These are phyloP conservation scores for Gymnopus androsaceus DNA, from an alignment of 1,284 basidiomycete species.

Conservation along the genomic window DNA sequence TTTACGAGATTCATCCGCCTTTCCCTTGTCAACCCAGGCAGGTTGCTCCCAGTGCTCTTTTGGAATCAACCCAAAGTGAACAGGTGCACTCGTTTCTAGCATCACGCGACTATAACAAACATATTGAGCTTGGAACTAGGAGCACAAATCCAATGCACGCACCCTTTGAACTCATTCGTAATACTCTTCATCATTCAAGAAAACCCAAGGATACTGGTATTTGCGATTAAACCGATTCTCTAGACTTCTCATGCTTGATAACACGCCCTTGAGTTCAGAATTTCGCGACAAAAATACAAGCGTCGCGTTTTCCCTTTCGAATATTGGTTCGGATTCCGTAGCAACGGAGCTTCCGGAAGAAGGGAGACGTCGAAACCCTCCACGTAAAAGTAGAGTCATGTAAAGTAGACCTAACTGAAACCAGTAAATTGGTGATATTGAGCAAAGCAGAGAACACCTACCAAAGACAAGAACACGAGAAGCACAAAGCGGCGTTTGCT, in stretches of 20 bases:
- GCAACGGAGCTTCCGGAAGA: background rate
- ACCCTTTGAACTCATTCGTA: constrained; percentile 57
- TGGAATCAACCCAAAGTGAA: constrained; percentile 57
- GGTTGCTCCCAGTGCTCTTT: constrained; percentile 54
- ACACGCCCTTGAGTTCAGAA: constrained; percentile 51
- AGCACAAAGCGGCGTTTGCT: too few relatives aligned
- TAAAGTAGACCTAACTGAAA: background rate
- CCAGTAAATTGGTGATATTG: background rate
- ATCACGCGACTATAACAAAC: background rate
- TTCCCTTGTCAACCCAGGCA: constrained; percentile 62
- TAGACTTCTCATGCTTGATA: constrained; percentile 41
- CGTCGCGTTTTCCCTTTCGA: constrained; percentile 38
- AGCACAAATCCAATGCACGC: constrained; percentile 6
- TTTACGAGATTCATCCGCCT: constrained; percentile 50
- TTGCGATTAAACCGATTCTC: constrained; percentile 54
- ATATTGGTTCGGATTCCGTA: background rate
- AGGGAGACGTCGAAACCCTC: background rate
- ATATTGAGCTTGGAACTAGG: background rate
- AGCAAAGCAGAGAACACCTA: background rate
- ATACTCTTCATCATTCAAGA: constrained; percentile 64
- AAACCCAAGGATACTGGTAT: constrained; percentile 59
- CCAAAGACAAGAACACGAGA: too few relatives aligned
- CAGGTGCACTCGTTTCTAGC: constrained; percentile 28
- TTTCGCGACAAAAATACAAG: constrained; percentile 61
- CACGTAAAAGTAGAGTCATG: background rate